phyloP scores from a whole-genome alignment of 768 basidiomycete genomes.

The Terana coerulea region DNA sequence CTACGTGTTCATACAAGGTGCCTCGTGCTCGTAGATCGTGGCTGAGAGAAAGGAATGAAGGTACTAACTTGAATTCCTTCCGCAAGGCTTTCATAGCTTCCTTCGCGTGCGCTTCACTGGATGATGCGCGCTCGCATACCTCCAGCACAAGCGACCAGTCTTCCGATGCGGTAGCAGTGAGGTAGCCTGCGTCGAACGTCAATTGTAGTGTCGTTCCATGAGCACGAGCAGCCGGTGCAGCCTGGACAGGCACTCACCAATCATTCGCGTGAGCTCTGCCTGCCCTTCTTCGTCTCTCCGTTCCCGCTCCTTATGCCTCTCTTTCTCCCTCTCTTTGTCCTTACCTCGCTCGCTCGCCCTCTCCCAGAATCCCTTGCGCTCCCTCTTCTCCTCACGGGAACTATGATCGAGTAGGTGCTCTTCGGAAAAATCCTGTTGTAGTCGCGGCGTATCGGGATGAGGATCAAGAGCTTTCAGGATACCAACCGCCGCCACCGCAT shows the following conservation, averaged over 20 bases:
- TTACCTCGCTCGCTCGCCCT: slow-evolving; percentile 32
- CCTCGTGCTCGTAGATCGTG: slow-evolving; percentile 17
- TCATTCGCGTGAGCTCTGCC: slow-evolving; percentile 65
- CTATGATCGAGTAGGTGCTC: slow-evolving; percentile 30
- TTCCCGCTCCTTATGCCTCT: slow-evolving; percentile 35
- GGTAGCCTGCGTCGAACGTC: slow-evolving; percentile 45
- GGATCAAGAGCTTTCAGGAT: slow-evolving; percentile 66
- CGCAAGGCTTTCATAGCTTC: slow-evolving; percentile 81
- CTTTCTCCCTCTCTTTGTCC: slow-evolving; percentile 37
- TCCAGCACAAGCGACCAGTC: slow-evolving; percentile 82
- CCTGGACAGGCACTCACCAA: slow-evolving; percentile 40
- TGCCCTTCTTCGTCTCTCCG: slow-evolving; percentile 40
- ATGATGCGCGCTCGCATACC: slow-evolving; percentile 79
- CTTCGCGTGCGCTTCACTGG: slow-evolving; percentile 69
- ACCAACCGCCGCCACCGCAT: slow-evolving; percentile 40
- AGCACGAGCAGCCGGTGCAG: not conserved
- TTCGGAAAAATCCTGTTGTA: slow-evolving; percentile 26
- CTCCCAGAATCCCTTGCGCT: slow-evolving; percentile 40
- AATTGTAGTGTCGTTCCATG: not conserved
- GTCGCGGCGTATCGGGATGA: slow-evolving; percentile 17
- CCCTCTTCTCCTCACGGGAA: slow-evolving; percentile 38
- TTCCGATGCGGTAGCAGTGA: slow-evolving; percentile 76
- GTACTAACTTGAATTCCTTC: slow-evolving; percentile 76
- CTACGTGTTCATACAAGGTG: not conserved
- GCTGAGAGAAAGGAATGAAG: slow-evolving; percentile 4